phyloP scores from a whole-genome alignment of 2,329 filamentous ascomycete species.

The Cadophora sp. region DNA sequence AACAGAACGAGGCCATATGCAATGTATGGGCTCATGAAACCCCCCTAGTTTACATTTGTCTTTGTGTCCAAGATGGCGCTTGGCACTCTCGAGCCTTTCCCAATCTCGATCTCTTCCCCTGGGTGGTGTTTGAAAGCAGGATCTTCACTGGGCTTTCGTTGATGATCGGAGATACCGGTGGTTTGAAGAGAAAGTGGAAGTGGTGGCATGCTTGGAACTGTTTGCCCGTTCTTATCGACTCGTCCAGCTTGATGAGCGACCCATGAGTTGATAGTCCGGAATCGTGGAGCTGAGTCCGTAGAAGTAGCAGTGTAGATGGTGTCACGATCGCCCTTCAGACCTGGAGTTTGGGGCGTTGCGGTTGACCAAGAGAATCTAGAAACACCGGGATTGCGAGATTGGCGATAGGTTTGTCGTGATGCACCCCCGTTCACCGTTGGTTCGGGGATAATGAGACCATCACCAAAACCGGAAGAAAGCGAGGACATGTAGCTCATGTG shows the following conservation, averaged over 20 bases:
- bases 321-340: slow-evolving; percentile 37
- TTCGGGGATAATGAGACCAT: slow-evolving; percentile 59
- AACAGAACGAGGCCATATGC: slow-evolving; percentile 25
- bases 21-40: slow-evolving; percentile 18
- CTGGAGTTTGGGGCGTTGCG: slow-evolving; percentile 24
- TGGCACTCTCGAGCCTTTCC: slow-evolving; percentile 39
- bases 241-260: slow-evolving; percentile 67
- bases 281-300: slow-evolving; percentile 53
- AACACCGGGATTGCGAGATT: slow-evolving; percentile 30
- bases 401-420: slow-evolving; percentile 32
- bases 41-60: slow-evolving; percentile 33
- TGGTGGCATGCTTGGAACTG: slow-evolving; percentile 41
- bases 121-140: slow-evolving; percentile 43
- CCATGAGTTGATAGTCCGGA: slow-evolving; percentile 67
- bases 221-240: slow-evolving; percentile 55
- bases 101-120: slow-evolving; percentile 41
- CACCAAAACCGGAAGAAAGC: slow-evolving; percentile 69
- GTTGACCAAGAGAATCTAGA: slow-evolving; percentile 43
- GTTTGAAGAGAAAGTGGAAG: slow-evolving; percentile 34
- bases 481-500: slow-evolving; percentile 58
- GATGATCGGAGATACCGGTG: slow-evolving; percentile 26
- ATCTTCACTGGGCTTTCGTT: slow-evolving; percentile 40
- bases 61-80: slow-evolving; percentile 43
- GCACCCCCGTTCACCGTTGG: slow-evolving; percentile 30
- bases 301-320: slow-evolving; percentile 44